Evolutionary conservation across 495 filamentous ascomycete species (phyloP).

Genomic region (Xylaria castorea): DNA sequence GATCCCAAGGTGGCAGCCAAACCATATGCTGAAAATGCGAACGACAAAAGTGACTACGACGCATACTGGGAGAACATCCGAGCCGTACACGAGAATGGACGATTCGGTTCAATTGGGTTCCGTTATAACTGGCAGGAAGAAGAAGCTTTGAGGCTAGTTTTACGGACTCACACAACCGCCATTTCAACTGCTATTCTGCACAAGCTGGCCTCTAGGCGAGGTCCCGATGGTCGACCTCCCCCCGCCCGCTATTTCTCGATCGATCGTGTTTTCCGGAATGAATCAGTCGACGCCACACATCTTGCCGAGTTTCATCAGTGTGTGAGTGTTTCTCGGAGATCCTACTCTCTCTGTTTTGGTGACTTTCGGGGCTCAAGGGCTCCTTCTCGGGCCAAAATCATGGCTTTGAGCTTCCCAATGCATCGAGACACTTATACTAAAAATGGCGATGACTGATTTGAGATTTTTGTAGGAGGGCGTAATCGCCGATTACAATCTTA

Average conservation of each 20-base stretch:
- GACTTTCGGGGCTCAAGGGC: not conserved
- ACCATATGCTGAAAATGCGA: constrained; percentile 61
- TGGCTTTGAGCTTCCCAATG: not conserved
- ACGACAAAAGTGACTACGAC: constrained; percentile 80
- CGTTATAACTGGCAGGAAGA: constrained; percentile 89
- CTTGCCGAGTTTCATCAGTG: constrained; percentile 98
- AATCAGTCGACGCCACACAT: constrained; percentile 95
- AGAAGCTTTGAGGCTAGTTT: constrained; percentile 87
- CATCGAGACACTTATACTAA: not conserved
- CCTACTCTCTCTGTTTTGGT: not conserved
- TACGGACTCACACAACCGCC: constrained; percentile 95
- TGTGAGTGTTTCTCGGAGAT: not conserved
- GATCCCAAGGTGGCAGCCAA: constrained; percentile 79
- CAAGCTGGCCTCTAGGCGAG: constrained; percentile 75
- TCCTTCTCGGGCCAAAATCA: not conserved
- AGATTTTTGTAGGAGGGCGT: constrained; percentile 74
- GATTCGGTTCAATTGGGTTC: constrained; percentile 93
- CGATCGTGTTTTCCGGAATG: constrained; percentile 91
- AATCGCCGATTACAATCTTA: constrained; percentile 92
- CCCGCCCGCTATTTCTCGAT: constrained; percentile 96
- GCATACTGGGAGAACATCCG: constrained; percentile 85
- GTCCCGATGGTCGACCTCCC: constrained; percentile 54
- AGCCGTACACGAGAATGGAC: constrained; percentile 81
- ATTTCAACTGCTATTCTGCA: constrained; percentile 87
- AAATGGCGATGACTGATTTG: not conserved